Evolutionary conservation across 129 eudicot genomes (phyloP).

Genomic region (Silybum marianum): DNA sequence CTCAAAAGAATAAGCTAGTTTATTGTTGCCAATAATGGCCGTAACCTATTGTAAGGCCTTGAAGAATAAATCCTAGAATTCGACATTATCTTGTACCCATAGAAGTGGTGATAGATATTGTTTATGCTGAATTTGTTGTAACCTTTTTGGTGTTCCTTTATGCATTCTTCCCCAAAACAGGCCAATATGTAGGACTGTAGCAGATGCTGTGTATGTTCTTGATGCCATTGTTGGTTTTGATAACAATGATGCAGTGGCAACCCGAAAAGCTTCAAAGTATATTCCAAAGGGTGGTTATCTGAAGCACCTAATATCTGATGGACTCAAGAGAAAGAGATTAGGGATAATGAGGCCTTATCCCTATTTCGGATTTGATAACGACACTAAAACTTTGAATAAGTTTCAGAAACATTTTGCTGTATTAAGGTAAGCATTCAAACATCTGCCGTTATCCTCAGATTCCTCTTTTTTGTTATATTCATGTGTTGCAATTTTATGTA

Average conservation of each 20-base stretch:
- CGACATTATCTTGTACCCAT: background rate
- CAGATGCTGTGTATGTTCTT: constrained; percentile 65
- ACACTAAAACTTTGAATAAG: constrained; percentile 33
- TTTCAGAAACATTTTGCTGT: constrained; percentile 51
- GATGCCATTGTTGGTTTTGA: constrained; percentile 67
- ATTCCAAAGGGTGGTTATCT: constrained; percentile 62
- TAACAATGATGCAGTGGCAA: constrained; percentile 53
- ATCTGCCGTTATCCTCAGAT: background rate
- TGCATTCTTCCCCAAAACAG: constrained; percentile 22
- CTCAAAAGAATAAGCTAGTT: background rate
- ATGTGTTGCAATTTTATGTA: background rate
- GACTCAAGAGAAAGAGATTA: constrained; percentile 61
- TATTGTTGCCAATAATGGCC: background rate
- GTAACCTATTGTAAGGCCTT: background rate
- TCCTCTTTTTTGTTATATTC: background rate
- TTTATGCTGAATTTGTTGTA: background rate
- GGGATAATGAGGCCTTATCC: constrained; percentile 49
- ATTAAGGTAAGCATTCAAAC: constrained; percentile 35
- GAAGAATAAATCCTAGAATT: background rate
- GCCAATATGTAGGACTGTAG: constrained; percentile 64
- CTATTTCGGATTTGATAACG: constrained; percentile 31
- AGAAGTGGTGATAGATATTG: background rate
- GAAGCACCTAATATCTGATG: constrained; percentile 49
- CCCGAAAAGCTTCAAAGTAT: constrained; percentile 49
- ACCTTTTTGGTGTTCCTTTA: background rate